Evolutionary conservation across 2,329 filamentous ascomycete species (phyloP).

Genomic region (Elsinoe ampelina): DNA sequence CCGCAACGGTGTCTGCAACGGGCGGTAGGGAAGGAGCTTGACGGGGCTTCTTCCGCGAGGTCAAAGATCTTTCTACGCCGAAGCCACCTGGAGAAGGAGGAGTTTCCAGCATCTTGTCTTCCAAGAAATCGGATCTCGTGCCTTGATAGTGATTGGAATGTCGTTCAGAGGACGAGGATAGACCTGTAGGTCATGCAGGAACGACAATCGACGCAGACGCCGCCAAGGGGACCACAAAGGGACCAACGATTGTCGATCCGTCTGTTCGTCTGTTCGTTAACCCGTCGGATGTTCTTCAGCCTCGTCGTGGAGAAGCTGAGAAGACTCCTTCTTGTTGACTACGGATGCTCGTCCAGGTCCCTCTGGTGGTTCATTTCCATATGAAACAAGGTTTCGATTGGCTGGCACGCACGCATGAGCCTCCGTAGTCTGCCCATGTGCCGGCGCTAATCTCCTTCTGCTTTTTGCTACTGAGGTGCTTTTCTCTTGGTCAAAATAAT

Average conservation of each 20-base stretch:
- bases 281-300: slow-evolving; percentile 3
- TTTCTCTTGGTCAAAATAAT: background rate
- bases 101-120: slow-evolving; percentile 14
- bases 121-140: background rate
- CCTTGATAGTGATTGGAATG: background rate
- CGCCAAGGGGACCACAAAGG: background rate
- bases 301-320: background rate
- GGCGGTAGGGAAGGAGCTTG: slow-evolving; percentile 3
- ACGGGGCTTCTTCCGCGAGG: slow-evolving; percentile 1
- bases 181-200: background rate
- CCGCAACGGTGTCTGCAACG: slow-evolving; percentile 12
- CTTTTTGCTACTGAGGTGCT: background rate
- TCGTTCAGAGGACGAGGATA: slow-evolving; percentile 1
- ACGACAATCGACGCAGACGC: background rate
- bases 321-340: background rate
- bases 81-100: slow-evolving; percentile 14
- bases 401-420: too few species aligned
- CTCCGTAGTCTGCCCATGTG: too few species aligned
- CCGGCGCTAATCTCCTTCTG: background rate
- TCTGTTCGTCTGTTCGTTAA: background rate
- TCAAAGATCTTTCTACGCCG: background rate
- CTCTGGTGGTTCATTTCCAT: background rate
- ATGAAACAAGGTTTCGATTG: background rate
- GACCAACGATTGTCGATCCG: background rate
- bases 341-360: background rate